Percentiles rank a stretch among this genome's conserved stretches.
Conservation (phyloP, 192 early-diverging fungal species). For the Rhizophagus sp. region DNA sequence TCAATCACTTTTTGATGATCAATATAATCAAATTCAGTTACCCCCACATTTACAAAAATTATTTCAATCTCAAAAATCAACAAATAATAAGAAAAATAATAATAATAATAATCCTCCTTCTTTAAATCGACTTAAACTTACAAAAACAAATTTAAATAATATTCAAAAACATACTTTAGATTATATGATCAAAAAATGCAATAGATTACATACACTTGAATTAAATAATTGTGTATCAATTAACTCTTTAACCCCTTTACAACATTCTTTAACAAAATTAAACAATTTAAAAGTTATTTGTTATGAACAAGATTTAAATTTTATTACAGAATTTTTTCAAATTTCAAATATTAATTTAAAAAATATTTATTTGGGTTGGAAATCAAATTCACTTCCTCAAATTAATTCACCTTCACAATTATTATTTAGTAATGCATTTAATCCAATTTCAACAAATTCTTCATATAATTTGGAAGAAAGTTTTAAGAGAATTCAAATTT, state of each 20-base stretch:
- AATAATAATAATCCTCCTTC: no score
- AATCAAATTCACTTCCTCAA: not conserved
- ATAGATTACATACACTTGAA: not conserved
- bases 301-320: not conserved
- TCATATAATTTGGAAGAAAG: not conserved
- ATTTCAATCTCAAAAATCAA: not conserved
- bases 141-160: not conserved
- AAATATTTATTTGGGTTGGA: not conserved
- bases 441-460: not conserved
- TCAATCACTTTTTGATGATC: not conserved
- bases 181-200: not conserved
- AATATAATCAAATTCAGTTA: not conserved
- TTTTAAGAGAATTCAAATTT: not conserved
- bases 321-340: not conserved
- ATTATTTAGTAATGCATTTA: not conserved
- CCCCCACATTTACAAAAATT: not conserved
- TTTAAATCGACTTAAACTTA: not conserved
- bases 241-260: not conserved
- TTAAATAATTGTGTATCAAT: not conserved
- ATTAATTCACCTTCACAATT: no score
- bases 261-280: not conserved
- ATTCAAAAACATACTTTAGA: not conserved
- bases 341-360: not conserved
- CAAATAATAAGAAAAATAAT: not conserved
- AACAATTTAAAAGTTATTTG: not conserved